Percentiles rank a stretch among this genome's conserved stretches.
These are phyloP conservation scores for Cyclospora cayetanensis DNA, from an alignment of 169 alveolate genomes.

Conservation along the genomic window DNA sequence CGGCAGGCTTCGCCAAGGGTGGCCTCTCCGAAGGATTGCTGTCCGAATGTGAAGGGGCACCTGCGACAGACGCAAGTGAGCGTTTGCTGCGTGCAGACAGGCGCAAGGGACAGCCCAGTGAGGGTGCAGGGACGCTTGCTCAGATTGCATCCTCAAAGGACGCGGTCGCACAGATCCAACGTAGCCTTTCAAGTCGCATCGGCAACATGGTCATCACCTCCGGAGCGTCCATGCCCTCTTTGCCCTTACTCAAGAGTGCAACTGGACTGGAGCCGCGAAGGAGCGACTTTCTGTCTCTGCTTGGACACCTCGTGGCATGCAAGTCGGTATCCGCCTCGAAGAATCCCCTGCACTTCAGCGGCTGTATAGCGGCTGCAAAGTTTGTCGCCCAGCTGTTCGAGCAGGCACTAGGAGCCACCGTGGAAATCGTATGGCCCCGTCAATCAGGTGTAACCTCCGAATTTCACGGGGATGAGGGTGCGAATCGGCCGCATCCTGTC, in stretches of 20 bases:
- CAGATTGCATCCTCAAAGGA: neutral
- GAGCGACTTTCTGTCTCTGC: slow-evolving; percentile 47
- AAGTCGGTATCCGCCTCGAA: slow-evolving; percentile 51
- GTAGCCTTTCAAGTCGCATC: slow-evolving; percentile 2
- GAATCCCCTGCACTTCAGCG: slow-evolving; percentile 50
- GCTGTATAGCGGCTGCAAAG: slow-evolving; percentile 51
- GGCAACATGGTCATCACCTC: slow-evolving; percentile 49
- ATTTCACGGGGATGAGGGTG: slow-evolving; percentile 43
- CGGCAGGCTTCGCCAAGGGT: neutral
- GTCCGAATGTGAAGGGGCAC: no score
- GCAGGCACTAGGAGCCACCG: slow-evolving; percentile 65
- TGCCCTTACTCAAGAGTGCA: slow-evolving; percentile 33
- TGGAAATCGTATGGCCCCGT: slow-evolving; percentile 61
- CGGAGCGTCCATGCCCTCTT: slow-evolving; percentile 62
- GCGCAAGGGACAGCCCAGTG: neutral
- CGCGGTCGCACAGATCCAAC: neutral
- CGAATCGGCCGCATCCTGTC: slow-evolving; percentile 69
- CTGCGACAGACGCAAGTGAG: neutral
- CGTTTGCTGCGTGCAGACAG: neutral
- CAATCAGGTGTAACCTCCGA: slow-evolving; percentile 27
- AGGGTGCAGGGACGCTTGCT: neutral
- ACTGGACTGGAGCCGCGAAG: slow-evolving; percentile 41
- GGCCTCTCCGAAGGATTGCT: neutral
- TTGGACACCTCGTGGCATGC: slow-evolving; percentile 52
- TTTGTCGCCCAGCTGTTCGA: slow-evolving; percentile 53